Percentiles rank a stretch among this genome's conserved stretches.
Evolutionary conservation across 495 filamentous ascomycete species (phyloP).

Genomic region (Glonium stellatum): DNA sequence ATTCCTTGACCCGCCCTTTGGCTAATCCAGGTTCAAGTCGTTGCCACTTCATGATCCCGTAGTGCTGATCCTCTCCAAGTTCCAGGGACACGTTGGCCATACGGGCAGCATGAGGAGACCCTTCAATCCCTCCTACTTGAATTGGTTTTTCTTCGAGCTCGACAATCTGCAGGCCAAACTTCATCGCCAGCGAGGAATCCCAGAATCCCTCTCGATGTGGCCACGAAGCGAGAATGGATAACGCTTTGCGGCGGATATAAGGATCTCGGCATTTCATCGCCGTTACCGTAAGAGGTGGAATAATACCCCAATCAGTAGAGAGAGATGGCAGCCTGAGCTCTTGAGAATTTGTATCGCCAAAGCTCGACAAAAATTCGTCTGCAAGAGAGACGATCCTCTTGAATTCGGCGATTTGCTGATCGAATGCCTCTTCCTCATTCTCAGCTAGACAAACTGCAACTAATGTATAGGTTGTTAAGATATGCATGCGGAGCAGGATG

Average conservation of each 20-base stretch:
- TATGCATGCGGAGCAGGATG: background rate
- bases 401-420: background rate
- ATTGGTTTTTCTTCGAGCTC: conserved; percentile 43
- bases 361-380: background rate
- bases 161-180: conserved; percentile 33
- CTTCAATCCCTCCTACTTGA: no score
- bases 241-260: conserved; percentile 40
- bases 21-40: no score
- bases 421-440: background rate
- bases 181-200: conserved; percentile 25
- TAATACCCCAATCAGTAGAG: conserved; percentile 42
- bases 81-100: background rate
- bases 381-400: background rate
- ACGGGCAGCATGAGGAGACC: background rate
- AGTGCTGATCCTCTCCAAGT: background rate
- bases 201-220: conserved; percentile 51
- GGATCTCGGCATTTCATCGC: conserved; percentile 53
- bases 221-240: conserved; percentile 35
- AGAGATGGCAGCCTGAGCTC: background rate
- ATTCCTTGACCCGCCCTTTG: no score
- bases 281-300: conserved; percentile 47
- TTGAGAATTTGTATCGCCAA: background rate
- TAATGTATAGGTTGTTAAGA: background rate
- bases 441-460: background rate
- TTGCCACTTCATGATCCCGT: no score